Evolutionary conservation across 352 stramenopile species (phyloP).

Genomic region (Elongisporangium prolatum): DNA sequence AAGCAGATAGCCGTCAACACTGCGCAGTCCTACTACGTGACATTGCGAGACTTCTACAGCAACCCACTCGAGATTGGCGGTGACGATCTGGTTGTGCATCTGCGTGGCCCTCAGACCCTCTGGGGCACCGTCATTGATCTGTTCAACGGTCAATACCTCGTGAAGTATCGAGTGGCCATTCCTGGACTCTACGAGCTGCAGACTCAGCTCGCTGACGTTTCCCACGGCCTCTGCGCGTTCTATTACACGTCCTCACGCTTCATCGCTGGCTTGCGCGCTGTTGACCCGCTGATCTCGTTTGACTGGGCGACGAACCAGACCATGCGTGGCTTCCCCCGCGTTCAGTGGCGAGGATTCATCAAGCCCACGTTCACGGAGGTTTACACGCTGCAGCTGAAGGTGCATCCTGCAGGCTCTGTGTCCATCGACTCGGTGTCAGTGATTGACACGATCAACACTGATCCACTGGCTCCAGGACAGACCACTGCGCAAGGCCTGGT

Average conservation of each 20-base stretch:
- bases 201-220: constrained; percentile 23
- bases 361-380: constrained; percentile 31
- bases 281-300: constrained; percentile 33
- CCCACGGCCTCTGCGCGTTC: constrained; percentile 22
- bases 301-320: constrained; percentile 31
- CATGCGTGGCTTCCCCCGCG: constrained; percentile 35
- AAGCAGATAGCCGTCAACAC: constrained; percentile 19
- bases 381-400: constrained; percentile 29
- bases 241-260: constrained; percentile 30
- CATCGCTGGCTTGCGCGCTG: constrained; percentile 14
- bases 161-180: constrained; percentile 24
- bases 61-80: constrained; percentile 34
- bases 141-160: constrained; percentile 33
- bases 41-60: constrained; percentile 34
- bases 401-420: constrained; percentile 17
- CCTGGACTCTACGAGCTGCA: constrained; percentile 43
- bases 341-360: constrained; percentile 45
- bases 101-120: constrained; percentile 27
- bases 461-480: constrained; percentile 1
- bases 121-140: constrained; percentile 24
- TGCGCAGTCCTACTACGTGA: constrained; percentile 25
- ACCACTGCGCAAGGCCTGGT: constrained; percentile 8
- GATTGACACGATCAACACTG: constrained; percentile 32
- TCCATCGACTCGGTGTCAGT: constrained; percentile 29
- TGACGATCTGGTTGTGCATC: constrained; percentile 26